These are phyloP conservation scores for Seminavis robusta DNA, from an alignment of 108 stramenopile genomes.

Conservation along the genomic window DNA sequence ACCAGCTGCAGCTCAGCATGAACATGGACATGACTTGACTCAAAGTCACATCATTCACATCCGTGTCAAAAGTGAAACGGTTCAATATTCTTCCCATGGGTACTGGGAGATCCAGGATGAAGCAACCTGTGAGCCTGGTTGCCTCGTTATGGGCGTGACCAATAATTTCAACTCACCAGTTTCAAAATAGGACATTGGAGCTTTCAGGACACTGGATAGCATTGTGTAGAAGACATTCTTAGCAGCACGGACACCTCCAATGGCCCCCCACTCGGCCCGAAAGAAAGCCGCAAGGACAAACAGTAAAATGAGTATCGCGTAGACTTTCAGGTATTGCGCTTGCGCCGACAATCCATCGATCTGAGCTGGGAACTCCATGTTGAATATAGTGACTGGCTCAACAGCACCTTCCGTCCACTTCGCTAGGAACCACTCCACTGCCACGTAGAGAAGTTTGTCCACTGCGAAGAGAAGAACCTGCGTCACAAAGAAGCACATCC, in stretches of 20 bases:
- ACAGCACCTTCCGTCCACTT: constrained; percentile 56
- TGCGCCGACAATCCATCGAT: constrained; percentile 54
- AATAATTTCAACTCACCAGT: too few relatives aligned
- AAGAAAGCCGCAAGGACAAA: constrained; percentile 36
- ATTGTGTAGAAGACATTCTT: constrained; percentile 32
- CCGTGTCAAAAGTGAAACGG: constrained; percentile 90
- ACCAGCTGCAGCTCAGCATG: constrained; percentile 63
- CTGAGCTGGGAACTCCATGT: constrained; percentile 52
- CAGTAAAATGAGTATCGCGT: constrained; percentile 36
- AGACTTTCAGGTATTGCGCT: constrained; percentile 44
- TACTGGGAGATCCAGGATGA: too few relatives aligned
- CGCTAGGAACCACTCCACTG: constrained; percentile 79
- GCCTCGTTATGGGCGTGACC: too few relatives aligned
- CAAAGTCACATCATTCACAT: constrained; percentile 70
- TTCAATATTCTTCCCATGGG: constrained; percentile 91
- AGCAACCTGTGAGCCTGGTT: constrained; percentile 87
- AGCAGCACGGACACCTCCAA: constrained; percentile 21
- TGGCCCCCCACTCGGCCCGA: constrained; percentile 44
- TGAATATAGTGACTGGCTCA: constrained; percentile 33
- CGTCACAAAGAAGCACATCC: constrained; percentile 33
- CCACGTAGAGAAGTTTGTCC: constrained; percentile 68
- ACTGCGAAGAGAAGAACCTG: constrained; percentile 45
- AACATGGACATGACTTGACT: constrained; percentile 63
- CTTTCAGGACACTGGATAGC: constrained; percentile 45
- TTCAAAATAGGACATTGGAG: constrained; percentile 89